Conservation (phyloP, 768 basidiomycete genomes). For the Lactarius quietus region DNA sequence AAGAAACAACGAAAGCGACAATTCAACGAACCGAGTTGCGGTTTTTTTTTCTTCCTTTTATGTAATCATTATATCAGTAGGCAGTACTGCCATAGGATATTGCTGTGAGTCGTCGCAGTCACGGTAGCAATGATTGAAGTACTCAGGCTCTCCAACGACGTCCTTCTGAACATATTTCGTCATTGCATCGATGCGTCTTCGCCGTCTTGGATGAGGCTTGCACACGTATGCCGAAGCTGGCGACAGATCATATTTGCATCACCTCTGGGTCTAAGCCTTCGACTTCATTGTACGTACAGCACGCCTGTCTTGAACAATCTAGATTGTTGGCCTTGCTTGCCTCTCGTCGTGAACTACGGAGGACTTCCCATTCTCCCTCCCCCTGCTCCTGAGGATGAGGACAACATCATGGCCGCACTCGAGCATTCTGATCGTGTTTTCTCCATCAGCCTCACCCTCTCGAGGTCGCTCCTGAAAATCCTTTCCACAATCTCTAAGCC, state of each 20-base stretch:
- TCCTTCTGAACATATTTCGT: background rate
- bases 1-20: background rate
- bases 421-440: background rate
- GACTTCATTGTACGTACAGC: background rate
- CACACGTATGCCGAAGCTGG: background rate
- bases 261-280: background rate
- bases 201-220: background rate
- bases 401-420: background rate
- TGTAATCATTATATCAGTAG: too few relatives aligned
- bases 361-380: background rate
- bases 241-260: background rate
- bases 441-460: background rate
- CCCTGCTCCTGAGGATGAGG: background rate
- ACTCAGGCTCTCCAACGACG: too few relatives aligned
- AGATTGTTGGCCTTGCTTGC: background rate
- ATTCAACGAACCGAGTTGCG: background rate
- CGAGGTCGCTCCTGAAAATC: background rate
- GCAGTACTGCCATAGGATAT: too few relatives aligned
- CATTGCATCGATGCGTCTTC: background rate
- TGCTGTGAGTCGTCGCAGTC: too few relatives aligned
- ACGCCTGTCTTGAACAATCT: background rate
- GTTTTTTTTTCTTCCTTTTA: background rate
- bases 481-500: background rate
- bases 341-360: background rate
- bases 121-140: too few relatives aligned